Percentiles rank a stretch among this genome's conserved stretches.
These are phyloP conservation scores for Sporothrix curviconia DNA, from an alignment of 2,329 filamentous ascomycete species.

Conservation along the genomic window DNA sequence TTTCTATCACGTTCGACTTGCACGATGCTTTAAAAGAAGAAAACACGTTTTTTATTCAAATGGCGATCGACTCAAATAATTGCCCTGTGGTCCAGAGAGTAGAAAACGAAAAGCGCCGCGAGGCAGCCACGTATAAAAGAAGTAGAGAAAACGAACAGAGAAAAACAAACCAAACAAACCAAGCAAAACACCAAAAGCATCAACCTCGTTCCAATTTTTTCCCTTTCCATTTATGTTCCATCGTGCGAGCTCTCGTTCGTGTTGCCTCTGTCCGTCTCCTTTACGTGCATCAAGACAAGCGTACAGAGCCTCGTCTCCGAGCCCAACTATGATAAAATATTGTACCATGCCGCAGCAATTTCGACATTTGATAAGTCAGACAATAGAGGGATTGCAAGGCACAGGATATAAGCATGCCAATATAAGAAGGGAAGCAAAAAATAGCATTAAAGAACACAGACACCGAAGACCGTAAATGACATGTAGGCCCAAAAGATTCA, in stretches of 20 bases:
- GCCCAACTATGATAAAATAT: too few species aligned
- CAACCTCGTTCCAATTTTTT: neutral
- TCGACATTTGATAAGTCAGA: too few species aligned
- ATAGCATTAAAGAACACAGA: neutral
- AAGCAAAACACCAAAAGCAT: neutral
- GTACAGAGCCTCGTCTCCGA: too few species aligned
- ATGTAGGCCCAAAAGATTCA: too few species aligned
- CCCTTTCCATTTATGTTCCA: neutral
- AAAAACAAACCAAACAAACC: slow-evolving; percentile 30
- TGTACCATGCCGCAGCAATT: too few species aligned
- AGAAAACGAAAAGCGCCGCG: slow-evolving; percentile 31
- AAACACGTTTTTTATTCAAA: neutral
- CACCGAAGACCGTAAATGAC: neutral
- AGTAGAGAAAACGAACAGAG: neutral
- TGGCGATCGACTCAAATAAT: neutral
- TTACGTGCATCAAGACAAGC: too few species aligned
- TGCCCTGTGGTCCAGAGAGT: neutral
- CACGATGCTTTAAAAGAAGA: neutral
- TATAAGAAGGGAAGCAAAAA: neutral
- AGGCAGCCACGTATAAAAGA: slow-evolving; percentile 32
- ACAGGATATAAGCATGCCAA: neutral
- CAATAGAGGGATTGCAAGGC: too few species aligned
- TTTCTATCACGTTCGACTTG: neutral
- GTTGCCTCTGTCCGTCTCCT: neutral
- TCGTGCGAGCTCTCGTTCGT: neutral